Evolutionary conservation across 345 rosid genomes (phyloP), one percentile per base, ranked within the genome.

Genomic region (Microcos paniculata): DNA sequence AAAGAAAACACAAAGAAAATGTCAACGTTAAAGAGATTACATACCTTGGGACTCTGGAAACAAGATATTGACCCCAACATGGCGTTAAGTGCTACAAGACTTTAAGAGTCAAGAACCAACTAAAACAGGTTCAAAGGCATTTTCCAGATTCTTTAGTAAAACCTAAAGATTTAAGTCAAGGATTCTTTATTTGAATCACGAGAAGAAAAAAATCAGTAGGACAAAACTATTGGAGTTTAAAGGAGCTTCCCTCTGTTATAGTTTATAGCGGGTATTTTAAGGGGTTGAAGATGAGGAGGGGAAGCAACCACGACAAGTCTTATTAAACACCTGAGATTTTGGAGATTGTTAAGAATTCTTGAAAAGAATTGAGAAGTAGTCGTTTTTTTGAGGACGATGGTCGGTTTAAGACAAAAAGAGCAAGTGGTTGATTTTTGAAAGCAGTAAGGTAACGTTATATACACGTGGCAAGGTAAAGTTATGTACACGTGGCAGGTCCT

Each of bases 21-120:
- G 72, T 52, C 70, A 69, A 80, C 40, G 9, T 26, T 15, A 28
- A 43, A 8, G 6, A 15, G 23, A 52, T 46, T 72, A 18, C 62
- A 70, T 76, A 91, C 93, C 89, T 82, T 87, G 79, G 94, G 84
- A 62, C 79, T 45, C 62, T 81, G 85, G 71, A 83, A 83, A 75
- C 81, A 85, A 73, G 84, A 74, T 69, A 90, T 43, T 35, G 91
- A 82, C 70, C 89, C 94, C 88, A 88, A 64, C 90, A 89, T 85
- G 74, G 59, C 65, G 66, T 55, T 46, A 33, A 14, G 42, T 3
- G 72, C 24, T 52, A 15, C 26, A 68, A 70, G 4, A 69, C 24
- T 52, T 15, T n/a, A 68, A 70, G 38, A 21, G 8, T 23, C 52
- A 70, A 67, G 18, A 73, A 71, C 23, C 42, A 57, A 51, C 31